A percentile compares a stretch with the other conserved stretches of the same genome.
These are phyloP conservation scores for Penicillium tannophilum DNA, from an alignment of 495 filamentous ascomycete genomes.

Conservation along the genomic window DNA sequence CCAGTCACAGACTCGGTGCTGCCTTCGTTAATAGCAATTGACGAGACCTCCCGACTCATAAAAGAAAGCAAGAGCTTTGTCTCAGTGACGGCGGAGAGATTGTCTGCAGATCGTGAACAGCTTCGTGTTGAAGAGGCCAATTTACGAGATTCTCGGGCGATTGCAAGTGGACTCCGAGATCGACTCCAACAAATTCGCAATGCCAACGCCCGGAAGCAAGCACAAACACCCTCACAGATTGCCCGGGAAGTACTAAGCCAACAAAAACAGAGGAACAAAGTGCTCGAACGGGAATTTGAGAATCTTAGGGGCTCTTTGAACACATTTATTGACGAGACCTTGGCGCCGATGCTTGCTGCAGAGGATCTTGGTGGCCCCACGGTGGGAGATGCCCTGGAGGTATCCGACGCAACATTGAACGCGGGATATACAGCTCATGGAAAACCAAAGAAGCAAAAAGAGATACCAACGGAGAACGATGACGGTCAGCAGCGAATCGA, in stretches of 20 bases:
- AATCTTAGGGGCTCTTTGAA: conserved; percentile 63
- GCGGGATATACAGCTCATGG: conserved; percentile 74
- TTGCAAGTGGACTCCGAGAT: conserved; percentile 55
- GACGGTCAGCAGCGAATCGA: conserved; percentile 69
- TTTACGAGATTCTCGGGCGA: conserved; percentile 59
- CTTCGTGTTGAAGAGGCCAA: conserved; percentile 62
- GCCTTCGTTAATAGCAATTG: conserved; percentile 69
- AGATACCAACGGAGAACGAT: conserved; percentile 46
- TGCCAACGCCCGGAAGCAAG: conserved; percentile 52
- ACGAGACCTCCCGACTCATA: conserved; percentile 63
- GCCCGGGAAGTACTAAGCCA: conserved; percentile 60
- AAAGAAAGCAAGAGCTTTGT: conserved; percentile 63
- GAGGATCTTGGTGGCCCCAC: conserved; percentile 86
- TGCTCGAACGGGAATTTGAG: conserved; percentile 56
- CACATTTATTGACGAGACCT: conserved; percentile 70
- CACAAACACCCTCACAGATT: conserved; percentile 60
- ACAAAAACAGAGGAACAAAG: conserved; percentile 57
- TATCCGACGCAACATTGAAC: conserved; percentile 61
- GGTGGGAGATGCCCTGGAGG: conserved; percentile 70
- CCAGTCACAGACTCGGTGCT: conserved; percentile 67
- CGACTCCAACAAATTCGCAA: conserved; percentile 60
- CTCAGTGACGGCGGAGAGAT: conserved; percentile 50
- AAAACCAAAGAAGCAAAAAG: conserved; percentile 63
- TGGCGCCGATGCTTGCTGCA: conserved; percentile 80
- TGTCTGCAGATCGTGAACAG: conserved; percentile 54